These are phyloP conservation scores for Sporisorium exsertum DNA, from an alignment of 1,284 basidiomycete species.

Conservation along the genomic window DNA sequence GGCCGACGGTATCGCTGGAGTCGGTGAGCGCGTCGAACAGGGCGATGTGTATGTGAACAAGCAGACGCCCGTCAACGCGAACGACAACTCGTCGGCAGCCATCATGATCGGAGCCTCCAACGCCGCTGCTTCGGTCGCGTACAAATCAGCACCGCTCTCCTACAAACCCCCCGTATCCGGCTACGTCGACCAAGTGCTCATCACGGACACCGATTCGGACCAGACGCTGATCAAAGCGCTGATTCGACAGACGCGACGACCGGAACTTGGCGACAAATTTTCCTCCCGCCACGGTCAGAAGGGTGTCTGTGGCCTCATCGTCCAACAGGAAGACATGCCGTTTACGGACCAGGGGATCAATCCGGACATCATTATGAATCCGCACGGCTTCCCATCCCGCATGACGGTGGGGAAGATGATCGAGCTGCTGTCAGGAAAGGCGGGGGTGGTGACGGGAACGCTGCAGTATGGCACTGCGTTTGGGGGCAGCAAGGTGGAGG, in stretches of 20 bases:
- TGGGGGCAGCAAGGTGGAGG: slow-evolving; percentile 98
- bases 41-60: slow-evolving; percentile 97
- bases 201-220: slow-evolving; percentile 90
- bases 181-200: slow-evolving; percentile 96
- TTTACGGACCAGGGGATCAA: slow-evolving; percentile 97
- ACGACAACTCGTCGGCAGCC: slow-evolving; percentile 72
- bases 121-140: slow-evolving; percentile 69
- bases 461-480: slow-evolving; percentile 94
- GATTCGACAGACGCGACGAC: slow-evolving; percentile 93
- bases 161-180: slow-evolving; percentile 76
- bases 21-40: slow-evolving; percentile 91
- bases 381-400: slow-evolving; percentile 98
- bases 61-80: slow-evolving; percentile 91
- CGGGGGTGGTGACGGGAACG: slow-evolving; percentile 84
- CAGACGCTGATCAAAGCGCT: slow-evolving; percentile 99
- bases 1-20: slow-evolving; percentile 90
- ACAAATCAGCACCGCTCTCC: slow-evolving; percentile 72
- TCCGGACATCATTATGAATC: slow-evolving; percentile 99
- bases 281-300: slow-evolving; percentile 98
- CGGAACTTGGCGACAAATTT: slow-evolving; percentile 98
- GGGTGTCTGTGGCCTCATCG: slow-evolving; percentile 97
- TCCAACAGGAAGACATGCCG: slow-evolving; percentile 98
- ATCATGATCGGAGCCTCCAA: slow-evolving; percentile 39
- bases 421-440: slow-evolving; percentile 86
- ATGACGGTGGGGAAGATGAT: slow-evolving; percentile 99